Conservation (phyloP, 2,329 filamentous ascomycete species). For the Claviceps arundinis region DNA sequence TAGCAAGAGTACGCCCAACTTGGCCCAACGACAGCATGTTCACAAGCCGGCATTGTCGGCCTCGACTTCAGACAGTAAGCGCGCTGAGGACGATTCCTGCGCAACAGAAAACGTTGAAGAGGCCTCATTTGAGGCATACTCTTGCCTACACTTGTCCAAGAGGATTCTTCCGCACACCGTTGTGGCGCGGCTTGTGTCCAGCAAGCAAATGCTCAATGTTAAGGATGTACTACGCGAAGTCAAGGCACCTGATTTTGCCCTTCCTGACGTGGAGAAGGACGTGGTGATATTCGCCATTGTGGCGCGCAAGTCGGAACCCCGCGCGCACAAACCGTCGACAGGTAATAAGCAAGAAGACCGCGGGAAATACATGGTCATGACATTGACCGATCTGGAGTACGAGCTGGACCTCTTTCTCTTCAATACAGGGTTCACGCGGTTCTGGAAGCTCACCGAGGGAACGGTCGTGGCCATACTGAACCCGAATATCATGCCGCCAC, state of each 20-base stretch:
- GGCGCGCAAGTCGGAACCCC: constrained; percentile 76
- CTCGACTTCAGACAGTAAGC: not conserved
- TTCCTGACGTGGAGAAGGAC: constrained; percentile 74
- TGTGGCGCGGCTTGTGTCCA: constrained; percentile 62
- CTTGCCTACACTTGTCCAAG: constrained; percentile 68
- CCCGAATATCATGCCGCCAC: constrained; percentile 79
- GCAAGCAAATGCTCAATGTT: constrained; percentile 64
- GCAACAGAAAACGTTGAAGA: constrained; percentile 12
- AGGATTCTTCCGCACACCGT: constrained; percentile 72
- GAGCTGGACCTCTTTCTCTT: constrained; percentile 90
- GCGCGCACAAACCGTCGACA: constrained; percentile 36
- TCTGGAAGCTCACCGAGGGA: constrained; percentile 88
- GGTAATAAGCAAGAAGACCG: constrained; percentile 38
- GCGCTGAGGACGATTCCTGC: constrained; percentile 6
- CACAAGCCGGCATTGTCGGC: constrained; percentile 8
- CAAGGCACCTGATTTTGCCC: constrained; percentile 68
- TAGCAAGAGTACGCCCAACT: constrained; percentile 29
- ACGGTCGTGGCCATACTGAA: constrained; percentile 88
- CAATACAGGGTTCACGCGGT: constrained; percentile 76
- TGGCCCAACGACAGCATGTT: constrained; percentile 9
- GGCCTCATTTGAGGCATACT: constrained; percentile 71
- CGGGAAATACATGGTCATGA: constrained; percentile 88
- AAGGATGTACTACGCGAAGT: constrained; percentile 71
- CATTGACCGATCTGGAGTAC: constrained; percentile 76
- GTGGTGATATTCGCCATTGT: constrained; percentile 82